A percentile compares a stretch with the other conserved stretches of the same genome.
Evolutionary conservation across 1,284 basidiomycete genomes (phyloP).

Genomic region (Ustilago tritici): DNA sequence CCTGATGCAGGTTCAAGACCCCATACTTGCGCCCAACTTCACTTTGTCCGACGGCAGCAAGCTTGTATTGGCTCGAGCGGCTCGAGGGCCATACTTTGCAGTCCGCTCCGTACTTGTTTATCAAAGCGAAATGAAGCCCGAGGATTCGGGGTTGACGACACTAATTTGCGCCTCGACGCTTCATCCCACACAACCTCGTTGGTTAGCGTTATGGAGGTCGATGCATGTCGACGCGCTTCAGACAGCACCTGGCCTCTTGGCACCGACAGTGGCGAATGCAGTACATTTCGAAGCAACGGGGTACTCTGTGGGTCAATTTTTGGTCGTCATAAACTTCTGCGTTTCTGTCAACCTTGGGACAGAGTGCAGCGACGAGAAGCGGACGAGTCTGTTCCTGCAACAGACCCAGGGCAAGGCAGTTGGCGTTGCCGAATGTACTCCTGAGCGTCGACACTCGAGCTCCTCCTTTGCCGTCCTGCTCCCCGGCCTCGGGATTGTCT

Average conservation of each 20-base stretch:
- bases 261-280: not conserved
- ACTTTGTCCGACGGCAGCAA: not conserved
- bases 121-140: not conserved
- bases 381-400: not conserved
- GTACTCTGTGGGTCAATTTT: not conserved
- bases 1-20: not conserved
- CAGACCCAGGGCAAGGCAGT: not conserved
- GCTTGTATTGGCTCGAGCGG: not conserved
- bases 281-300: not conserved
- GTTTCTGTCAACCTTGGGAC: not conserved
- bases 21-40: not conserved
- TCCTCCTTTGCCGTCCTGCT: not conserved
- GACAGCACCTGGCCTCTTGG: not conserved
- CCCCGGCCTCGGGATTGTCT: not conserved
- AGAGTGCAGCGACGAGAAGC: not conserved
- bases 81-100: too few species aligned
- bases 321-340: not conserved
- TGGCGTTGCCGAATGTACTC: not conserved
- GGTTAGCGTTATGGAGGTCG: not conserved
- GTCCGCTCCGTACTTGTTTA: not conserved
- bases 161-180: not conserved
- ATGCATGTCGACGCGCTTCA: not conserved
- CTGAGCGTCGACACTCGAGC: not conserved
- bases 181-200: not conserved
- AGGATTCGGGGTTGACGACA: not conserved